Conservation (phyloP, 345 rosid species). For the Toxicodendron radicans region DNA sequence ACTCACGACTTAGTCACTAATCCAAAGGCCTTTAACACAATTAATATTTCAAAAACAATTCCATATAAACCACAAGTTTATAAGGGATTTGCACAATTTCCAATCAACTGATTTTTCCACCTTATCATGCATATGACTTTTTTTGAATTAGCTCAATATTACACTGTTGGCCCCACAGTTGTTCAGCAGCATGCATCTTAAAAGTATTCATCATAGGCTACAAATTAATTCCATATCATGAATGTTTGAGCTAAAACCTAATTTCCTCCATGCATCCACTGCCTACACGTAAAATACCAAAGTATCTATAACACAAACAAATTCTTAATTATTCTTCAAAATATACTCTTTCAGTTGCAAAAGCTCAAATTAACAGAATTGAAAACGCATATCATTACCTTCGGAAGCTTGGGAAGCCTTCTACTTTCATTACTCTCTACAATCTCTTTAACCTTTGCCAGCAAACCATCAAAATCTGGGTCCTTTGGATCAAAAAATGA, state of each 20-base stretch:
- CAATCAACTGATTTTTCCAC: too few relatives aligned
- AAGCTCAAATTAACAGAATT: not conserved
- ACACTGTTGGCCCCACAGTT: not conserved
- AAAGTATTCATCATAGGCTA: not conserved
- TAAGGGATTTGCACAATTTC: too few relatives aligned
- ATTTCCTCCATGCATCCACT: not conserved
- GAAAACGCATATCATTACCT: slow-evolving; percentile 48
- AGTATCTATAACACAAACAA: not conserved
- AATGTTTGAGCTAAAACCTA: not conserved
- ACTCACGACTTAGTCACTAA: too few relatives aligned
- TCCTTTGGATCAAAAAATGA: slow-evolving; percentile 48
- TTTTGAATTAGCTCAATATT: not conserved
- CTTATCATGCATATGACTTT: not conserved
- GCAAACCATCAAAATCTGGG: slow-evolving; percentile 47
- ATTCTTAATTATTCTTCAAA: not conserved
- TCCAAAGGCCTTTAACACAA: not conserved
- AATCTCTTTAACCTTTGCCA: slow-evolving; percentile 62
- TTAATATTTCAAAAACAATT: not conserved
- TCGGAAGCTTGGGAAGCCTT: slow-evolving; percentile 89
- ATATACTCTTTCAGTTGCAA: not conserved
- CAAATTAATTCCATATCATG: not conserved
- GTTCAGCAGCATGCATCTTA: not conserved
- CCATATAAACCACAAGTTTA: too few relatives aligned
- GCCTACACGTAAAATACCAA: not conserved
- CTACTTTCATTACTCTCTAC: slow-evolving; percentile 89